A percentile compares a stretch with the other conserved stretches of the same genome.
Evolutionary conservation across 495 filamentous ascomycete genomes (phyloP).

Genomic region (Astrocystis sublimbata): DNA sequence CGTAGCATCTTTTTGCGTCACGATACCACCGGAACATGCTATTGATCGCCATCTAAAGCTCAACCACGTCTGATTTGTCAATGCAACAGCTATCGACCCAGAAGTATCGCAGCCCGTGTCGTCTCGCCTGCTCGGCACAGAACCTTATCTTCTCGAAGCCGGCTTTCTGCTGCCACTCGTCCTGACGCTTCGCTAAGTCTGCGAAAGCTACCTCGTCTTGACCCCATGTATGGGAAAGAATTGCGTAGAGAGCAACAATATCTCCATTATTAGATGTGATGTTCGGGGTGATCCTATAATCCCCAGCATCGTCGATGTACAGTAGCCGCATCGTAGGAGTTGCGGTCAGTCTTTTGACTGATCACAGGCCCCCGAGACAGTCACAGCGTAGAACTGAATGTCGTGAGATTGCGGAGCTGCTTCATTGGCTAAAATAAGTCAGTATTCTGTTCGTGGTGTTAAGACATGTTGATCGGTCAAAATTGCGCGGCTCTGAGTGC

Average conservation of each 20-base stretch:
- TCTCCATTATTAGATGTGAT: background rate
- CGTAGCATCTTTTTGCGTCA: constrained; percentile 14
- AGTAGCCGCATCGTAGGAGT: background rate
- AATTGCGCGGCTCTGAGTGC: too few relatives aligned
- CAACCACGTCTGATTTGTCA: background rate
- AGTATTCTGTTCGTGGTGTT: too few relatives aligned
- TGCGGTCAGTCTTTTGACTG: too few relatives aligned
- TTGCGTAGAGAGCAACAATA: constrained; percentile 28
- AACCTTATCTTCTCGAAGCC: constrained; percentile 18
- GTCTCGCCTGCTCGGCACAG: constrained; percentile 8
- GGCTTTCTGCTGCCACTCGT: constrained; percentile 21
- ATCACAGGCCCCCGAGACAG: too few relatives aligned
- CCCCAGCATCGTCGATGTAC: background rate
- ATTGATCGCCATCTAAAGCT: constrained; percentile 32
- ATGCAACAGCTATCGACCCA: constrained; percentile 17
- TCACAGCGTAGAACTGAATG: too few relatives aligned
- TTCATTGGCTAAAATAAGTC: too few relatives aligned
- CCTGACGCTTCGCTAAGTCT: constrained; percentile 21
- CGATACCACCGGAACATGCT: constrained; percentile 34
- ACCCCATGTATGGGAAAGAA: constrained; percentile 39
- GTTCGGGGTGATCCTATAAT: background rate
- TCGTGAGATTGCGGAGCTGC: too few relatives aligned
- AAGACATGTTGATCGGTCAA: too few relatives aligned
- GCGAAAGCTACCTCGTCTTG: constrained; percentile 31
- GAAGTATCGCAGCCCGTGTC: constrained; percentile 17